Evolutionary conservation across 768 basidiomycete genomes (phyloP).

Genomic region (Naganishia antarctica): DNA sequence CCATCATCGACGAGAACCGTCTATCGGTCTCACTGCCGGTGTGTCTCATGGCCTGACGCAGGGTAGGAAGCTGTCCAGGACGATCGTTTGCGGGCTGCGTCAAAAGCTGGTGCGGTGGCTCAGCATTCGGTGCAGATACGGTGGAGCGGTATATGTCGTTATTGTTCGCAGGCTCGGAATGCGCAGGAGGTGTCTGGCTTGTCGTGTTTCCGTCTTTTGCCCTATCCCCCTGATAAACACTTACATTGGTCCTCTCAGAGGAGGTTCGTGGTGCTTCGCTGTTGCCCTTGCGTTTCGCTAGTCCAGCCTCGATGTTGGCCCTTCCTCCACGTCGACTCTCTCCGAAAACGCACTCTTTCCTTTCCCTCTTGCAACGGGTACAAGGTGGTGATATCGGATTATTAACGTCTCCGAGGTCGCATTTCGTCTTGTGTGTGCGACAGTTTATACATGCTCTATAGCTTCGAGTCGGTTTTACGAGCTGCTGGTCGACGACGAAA

Average conservation of each 20-base stretch:
- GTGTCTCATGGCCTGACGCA: background rate
- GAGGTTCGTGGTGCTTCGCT: background rate
- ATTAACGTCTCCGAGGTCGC: conserved; percentile 46
- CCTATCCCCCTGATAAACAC: background rate
- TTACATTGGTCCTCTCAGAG: background rate
- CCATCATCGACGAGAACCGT: background rate
- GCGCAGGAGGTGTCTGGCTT: too few relatives aligned
- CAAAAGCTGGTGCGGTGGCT: too few relatives aligned
- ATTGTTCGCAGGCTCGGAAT: too few relatives aligned
- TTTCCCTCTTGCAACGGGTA: conserved; percentile 40
- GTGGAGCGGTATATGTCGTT: too few relatives aligned
- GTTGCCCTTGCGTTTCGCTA: conserved; percentile 1
- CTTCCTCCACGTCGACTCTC: conserved; percentile 43
- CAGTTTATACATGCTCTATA: conserved; percentile 25
- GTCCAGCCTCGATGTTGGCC: conserved; percentile 30
- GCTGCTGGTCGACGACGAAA: background rate
- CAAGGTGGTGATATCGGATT: conserved; percentile 44
- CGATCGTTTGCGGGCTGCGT: too few relatives aligned
- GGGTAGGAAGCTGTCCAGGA: too few relatives aligned
- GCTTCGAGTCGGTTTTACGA: conserved; percentile 13
- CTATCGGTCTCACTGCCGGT: background rate
- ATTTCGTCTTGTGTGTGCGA: conserved; percentile 38
- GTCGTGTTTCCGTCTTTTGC: too few relatives aligned
- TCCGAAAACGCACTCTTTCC: conserved; percentile 43
- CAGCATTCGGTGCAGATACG: too few relatives aligned